phyloP scores from a whole-genome alignment of 345 rosid species.

The Pistacia vera region DNA sequence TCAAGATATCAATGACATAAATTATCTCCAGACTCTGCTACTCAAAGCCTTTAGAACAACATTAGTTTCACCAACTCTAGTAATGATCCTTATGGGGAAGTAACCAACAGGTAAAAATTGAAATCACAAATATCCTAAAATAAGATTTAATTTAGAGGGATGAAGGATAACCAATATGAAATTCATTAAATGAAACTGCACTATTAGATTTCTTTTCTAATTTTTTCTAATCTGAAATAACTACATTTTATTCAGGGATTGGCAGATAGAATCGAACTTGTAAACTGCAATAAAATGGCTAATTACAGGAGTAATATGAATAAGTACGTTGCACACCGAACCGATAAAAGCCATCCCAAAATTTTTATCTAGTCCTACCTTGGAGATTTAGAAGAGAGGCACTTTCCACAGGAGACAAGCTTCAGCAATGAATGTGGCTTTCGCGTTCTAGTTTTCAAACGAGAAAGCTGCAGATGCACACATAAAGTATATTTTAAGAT shows the following conservation, averaged over 20 bases:
- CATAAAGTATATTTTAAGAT: neutral
- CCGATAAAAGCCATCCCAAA: conserved; percentile 22
- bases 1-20: neutral
- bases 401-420: conserved; percentile 70
- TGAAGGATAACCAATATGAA: neutral
- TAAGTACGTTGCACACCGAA: neutral
- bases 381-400: conserved; percentile 62
- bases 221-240: conserved; percentile 19
- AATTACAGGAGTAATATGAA: conserved; percentile 38
- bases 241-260: conserved; percentile 27
- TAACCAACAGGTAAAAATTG: neutral
- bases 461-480: conserved; percentile 51
- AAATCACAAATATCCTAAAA: neutral
- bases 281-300: conserved; percentile 39
- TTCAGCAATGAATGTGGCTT: conserved; percentile 69
- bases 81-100: neutral
- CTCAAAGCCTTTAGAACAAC: neutral
- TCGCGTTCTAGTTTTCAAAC: conserved; percentile 59
- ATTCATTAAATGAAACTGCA: conserved; percentile 13
- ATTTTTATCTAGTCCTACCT: conserved; percentile 36
- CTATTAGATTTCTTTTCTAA: conserved; percentile 26
- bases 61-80: neutral
- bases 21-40: neutral
- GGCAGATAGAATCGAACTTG: conserved; percentile 22
- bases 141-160: neutral